Evolutionary conservation across 176 grass and related monocot species (phyloP), one percentile per base, ranked within the genome.

Genomic region (Pontederia paniculata): DNA sequence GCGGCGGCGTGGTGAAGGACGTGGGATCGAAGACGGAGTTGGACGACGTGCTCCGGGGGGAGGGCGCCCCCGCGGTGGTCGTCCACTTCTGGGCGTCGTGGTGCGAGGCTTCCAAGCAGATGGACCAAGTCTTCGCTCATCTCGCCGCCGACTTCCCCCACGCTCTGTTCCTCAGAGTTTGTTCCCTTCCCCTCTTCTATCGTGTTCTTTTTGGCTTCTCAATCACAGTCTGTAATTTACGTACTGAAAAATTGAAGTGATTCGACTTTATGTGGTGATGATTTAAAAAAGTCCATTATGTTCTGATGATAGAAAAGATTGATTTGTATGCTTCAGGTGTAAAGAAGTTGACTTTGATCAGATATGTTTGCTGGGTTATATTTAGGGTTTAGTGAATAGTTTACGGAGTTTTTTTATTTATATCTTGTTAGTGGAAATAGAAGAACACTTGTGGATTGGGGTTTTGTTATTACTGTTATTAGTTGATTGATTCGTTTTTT

Each of bases 131-230:
- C 14, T 78, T 78, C 51, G 21, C 23, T 45, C 68, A 78, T 57
- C 76, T 78, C 46, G 68, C 68, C 53, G 58, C 23, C n/a, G 76
- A 78, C 57, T 78, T 78, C 49, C 76, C 76, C 46, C 76, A 48
- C 15, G 68, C 45, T 5, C 60, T 72, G 50, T 78, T 78, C 45
- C 44, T 78, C 59, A 61, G 76, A 60, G 76, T 78, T 28, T 50
- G 59, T 55, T 18, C 66, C 17, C 44, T 18, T 17, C 9, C 16
- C 23, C 42, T 13, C 9, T 22, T 28, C 20, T n/a, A n/a, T 21
- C 10, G 16, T 37, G 17, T 14, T n/a, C 44, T 9, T 49, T 42
- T 50, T 21, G 1, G 21, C 14, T 54, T 22, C 9, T 28, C 42
- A 16, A 1, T 42, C 46, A 0, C 11, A 42, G 28, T 48, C 5